These are phyloP conservation scores for Fusarium tricinctum DNA, from an alignment of 2,329 filamentous ascomycete species.

Conservation along the genomic window DNA sequence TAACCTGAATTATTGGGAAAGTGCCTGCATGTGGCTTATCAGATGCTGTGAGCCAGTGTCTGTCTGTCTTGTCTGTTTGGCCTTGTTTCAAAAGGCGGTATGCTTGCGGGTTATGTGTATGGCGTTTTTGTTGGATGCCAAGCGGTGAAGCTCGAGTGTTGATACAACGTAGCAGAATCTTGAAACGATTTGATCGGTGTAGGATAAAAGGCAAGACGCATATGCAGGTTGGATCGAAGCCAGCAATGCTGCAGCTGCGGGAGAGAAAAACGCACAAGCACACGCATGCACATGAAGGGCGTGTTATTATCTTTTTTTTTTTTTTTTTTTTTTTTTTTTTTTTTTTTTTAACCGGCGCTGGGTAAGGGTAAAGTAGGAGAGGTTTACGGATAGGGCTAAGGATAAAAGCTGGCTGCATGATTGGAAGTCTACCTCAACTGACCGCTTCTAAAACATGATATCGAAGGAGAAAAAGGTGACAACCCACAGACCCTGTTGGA, in stretches of 20 bases:
- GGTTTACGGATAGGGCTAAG: too few relatives aligned
- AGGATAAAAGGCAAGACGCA: constrained; percentile 22
- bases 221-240: constrained; percentile 24
- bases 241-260: constrained; percentile 28
- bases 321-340: too few relatives aligned
- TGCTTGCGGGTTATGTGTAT: constrained; percentile 27
- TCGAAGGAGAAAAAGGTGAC: constrained; percentile 17
- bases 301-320: constrained; percentile 38
- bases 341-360: constrained; percentile 7
- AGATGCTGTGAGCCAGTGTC: constrained; percentile 25
- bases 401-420: too few relatives aligned
- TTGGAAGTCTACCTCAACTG: constrained; percentile 14
- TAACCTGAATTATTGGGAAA: constrained; percentile 17
- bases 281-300: constrained; percentile 24
- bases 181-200: constrained; percentile 42
- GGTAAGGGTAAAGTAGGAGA: background rate
- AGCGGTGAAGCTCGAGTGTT: constrained; percentile 36
- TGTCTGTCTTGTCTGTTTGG: background rate
- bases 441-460: constrained; percentile 37
- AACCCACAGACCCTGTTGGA: constrained; percentile 32
- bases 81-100: constrained; percentile 45
- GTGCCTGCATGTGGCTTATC: constrained; percentile 15
- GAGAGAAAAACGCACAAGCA: constrained; percentile 10
- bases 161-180: constrained; percentile 14
- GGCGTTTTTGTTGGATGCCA: constrained; percentile 9